phyloP scores from a whole-genome alignment of 148 eudicot species.

The Agrostemma githago region DNA sequence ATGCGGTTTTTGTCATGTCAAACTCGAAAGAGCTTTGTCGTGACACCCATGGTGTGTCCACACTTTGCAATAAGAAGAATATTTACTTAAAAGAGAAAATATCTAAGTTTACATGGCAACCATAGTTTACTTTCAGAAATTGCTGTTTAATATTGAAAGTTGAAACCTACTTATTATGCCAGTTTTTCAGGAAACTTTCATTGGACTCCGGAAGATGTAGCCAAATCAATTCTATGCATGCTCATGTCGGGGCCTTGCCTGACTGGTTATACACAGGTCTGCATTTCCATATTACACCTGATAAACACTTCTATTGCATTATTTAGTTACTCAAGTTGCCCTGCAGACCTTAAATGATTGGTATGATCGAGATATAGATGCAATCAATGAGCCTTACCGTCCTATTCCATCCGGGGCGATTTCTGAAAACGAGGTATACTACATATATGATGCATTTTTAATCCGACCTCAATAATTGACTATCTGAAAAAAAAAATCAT shows the following conservation, averaged over 20 bases:
- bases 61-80: neutral
- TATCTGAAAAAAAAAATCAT: neutral
- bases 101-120: neutral
- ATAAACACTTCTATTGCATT: conserved; percentile 15
- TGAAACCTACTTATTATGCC: conserved; percentile 7
- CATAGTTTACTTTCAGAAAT: neutral
- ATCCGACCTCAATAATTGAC: neutral
- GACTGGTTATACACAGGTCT: conserved; percentile 93
- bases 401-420: conserved; percentile 97
- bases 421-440: conserved; percentile 74
- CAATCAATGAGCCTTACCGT: conserved; percentile 96
- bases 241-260: conserved; percentile 92
- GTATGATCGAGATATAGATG: conserved; percentile 97
- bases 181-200: conserved; percentile 72
- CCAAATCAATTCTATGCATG: conserved; percentile 89
- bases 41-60: too few species aligned
- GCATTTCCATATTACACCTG: conserved; percentile 3
- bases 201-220: conserved; percentile 84
- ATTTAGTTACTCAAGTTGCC: conserved; percentile 15
- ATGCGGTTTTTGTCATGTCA: neutral
- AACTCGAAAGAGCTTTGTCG: too few species aligned
- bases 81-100: neutral
- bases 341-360: conserved; percentile 94
- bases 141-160: neutral
- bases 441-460: conserved; percentile 17